Percentiles rank a stretch among this genome's conserved stretches.
Evolutionary conservation across 768 basidiomycete genomes (phyloP).

Genomic region (Lyophyllum shimeji): DNA sequence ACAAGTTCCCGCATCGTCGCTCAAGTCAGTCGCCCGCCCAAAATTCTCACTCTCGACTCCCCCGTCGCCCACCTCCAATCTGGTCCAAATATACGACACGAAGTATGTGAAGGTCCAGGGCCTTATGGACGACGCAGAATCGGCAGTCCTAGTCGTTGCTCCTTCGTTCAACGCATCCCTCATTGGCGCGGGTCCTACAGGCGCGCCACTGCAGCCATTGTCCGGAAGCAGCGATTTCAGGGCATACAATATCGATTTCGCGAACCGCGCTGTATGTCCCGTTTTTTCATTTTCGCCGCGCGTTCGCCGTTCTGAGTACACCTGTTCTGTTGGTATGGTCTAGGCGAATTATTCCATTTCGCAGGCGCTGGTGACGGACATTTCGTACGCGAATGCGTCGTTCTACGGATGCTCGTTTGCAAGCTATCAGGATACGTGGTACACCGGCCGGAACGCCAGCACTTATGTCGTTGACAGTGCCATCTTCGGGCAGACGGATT

Average conservation of each 20-base stretch:
- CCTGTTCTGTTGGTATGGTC: neutral
- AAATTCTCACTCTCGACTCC: slow-evolving; percentile 39
- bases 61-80: slow-evolving; percentile 50
- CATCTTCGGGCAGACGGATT: slow-evolving; percentile 65
- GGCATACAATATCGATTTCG: slow-evolving; percentile 66
- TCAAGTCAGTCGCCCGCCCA: slow-evolving; percentile 25
- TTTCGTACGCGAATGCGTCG: slow-evolving; percentile 65
- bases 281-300: neutral
- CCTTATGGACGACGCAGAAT: slow-evolving; percentile 54
- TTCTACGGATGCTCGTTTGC: slow-evolving; percentile 64
- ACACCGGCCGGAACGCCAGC: slow-evolving; percentile 56
- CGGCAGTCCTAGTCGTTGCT: slow-evolving; percentile 56
- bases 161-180: slow-evolving; percentile 57
- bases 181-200: slow-evolving; percentile 60
- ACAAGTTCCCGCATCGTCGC: slow-evolving; percentile 41
- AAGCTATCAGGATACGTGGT: slow-evolving; percentile 68
- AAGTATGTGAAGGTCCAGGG: slow-evolving; percentile 32
- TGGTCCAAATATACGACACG: slow-evolving; percentile 56
- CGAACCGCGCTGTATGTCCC: slow-evolving; percentile 61
- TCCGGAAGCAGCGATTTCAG: slow-evolving; percentile 61
- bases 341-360: slow-evolving; percentile 58
- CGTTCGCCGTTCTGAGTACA: neutral
- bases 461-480: slow-evolving; percentile 63
- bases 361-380: slow-evolving; percentile 61
- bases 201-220: slow-evolving; percentile 48